Evolutionary conservation across 345 rosid species (phyloP), one percentile per base, ranked within the genome.

Genomic region (Capsella bursapastoris): DNA sequence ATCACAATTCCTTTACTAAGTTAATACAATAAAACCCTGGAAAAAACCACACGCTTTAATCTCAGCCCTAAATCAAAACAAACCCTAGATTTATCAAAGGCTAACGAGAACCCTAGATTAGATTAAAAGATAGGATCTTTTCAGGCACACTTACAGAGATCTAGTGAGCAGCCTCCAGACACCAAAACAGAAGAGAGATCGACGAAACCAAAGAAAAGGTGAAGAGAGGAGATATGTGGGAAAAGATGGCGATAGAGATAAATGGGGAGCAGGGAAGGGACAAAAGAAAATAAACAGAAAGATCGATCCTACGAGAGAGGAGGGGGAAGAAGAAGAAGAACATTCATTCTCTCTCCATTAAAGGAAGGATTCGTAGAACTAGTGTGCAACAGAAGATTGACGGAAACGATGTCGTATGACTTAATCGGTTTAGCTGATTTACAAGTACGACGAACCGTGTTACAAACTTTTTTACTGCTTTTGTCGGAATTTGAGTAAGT

Each of bases 61-160:
- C 29, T 31, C 35, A 18, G 44, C 43, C 43, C 43, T 10, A 40
- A 40, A 40, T 10, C 43, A 40, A 38, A 40, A 40, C 11, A 38
- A 43, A 40, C 62, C 70, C 64, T 55, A 73, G 72, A 49, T 32
- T 34, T 34, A 6, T 9, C 38, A 41, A 44, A 47, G 2, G 11
- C 16, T 57, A 60, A 59, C 3, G 34, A 45, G 55, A 61, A 37
- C 8, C 53, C 29, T 64, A 6, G 31, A 55, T 0, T 2, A 60
- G 3, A 29, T 8, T 1, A 6, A 63, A 53, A 27, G 15, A 32
- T 11, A 12, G 43, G 44, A 31, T 31, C 22, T 16, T 57, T 51
- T 18, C 15, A 60, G 0, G 35, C 7, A 75, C 79, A 75, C 79
- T 75, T 75, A 68, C 64, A 66, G 44, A 74, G 72, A 75, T 41